Conservation (phyloP, 352 stramenopile genomes). For the Phytophthora parvispora region DNA sequence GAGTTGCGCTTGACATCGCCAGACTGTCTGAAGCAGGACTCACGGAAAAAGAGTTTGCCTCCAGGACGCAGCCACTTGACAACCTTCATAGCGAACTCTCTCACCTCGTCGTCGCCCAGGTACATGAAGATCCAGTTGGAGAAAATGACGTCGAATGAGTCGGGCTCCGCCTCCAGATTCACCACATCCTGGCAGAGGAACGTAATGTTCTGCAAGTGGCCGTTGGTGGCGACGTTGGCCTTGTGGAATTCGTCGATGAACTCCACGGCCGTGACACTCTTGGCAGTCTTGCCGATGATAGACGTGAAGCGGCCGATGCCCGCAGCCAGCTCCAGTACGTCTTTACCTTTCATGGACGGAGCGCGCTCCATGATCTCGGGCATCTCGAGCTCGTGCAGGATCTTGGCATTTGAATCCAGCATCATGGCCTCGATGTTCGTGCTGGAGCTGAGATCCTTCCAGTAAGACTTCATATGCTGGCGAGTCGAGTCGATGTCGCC, state of each 20-base stretch:
- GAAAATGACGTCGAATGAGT: conserved; percentile 81
- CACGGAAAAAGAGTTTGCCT: conserved; percentile 74
- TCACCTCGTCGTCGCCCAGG: conserved; percentile 65
- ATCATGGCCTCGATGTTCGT: conserved; percentile 88
- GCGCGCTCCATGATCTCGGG: conserved; percentile 83
- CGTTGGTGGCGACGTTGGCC: conserved; percentile 56
- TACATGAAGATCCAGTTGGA: conserved; percentile 89
- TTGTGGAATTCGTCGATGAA: conserved; percentile 88
- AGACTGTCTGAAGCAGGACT: conserved; percentile 77
- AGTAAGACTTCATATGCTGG: conserved; percentile 86
- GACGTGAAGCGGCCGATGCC: conserved; percentile 80
- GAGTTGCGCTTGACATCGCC: conserved; percentile 66
- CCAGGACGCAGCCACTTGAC: conserved; percentile 73
- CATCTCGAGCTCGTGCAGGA: conserved; percentile 78
- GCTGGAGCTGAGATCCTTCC: conserved; percentile 67
- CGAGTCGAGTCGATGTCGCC: conserved; percentile 50
- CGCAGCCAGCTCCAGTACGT: conserved; percentile 74
- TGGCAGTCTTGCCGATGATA: conserved; percentile 55
- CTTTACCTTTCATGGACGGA: conserved; percentile 62
- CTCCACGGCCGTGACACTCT: conserved; percentile 72
- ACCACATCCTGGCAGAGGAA: conserved; percentile 82
- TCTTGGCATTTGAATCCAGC: conserved; percentile 85
- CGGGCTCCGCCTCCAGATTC: conserved; percentile 57
- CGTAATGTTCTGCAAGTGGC: conserved; percentile 63
- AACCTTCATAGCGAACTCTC: conserved; percentile 63